Conservation (phyloP, 345 rosid species). For the Populus davidiana region DNA sequence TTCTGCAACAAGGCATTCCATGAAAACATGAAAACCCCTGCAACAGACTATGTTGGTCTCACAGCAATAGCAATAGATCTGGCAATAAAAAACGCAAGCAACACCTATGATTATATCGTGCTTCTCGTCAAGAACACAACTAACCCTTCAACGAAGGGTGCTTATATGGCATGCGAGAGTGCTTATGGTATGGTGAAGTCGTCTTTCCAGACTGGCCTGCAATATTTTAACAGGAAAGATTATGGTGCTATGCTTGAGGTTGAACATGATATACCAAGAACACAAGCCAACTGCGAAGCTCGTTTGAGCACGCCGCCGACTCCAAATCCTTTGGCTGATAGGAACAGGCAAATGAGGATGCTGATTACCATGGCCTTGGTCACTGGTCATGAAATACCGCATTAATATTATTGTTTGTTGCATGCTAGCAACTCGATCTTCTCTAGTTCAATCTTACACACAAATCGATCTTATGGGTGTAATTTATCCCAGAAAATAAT, state of each 20-base stretch:
- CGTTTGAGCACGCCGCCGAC: not conserved
- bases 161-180: not conserved
- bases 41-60: not conserved
- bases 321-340: not conserved
- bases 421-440: not conserved
- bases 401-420: not conserved
- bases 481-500: not conserved
- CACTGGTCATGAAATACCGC: not conserved
- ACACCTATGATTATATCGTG: not conserved
- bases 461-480: not conserved
- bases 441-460: not conserved
- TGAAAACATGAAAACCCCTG: not conserved
- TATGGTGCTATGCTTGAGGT: not conserved
- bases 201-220: not conserved
- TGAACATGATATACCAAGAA: not conserved
- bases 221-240: not conserved
- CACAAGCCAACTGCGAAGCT: not conserved
- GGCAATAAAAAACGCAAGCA: not conserved
- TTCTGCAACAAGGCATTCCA: not conserved
- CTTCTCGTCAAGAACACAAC: not conserved
- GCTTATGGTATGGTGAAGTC: not conserved
- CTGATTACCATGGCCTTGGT: not conserved
- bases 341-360: slow-evolving; percentile 1
- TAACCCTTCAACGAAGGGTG: not conserved
- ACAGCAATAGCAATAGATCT: not conserved